Base-by-base conservation (phyloP, 2,329 filamentous ascomycete genomes). In the Dissoconium aciculare region DNA sequence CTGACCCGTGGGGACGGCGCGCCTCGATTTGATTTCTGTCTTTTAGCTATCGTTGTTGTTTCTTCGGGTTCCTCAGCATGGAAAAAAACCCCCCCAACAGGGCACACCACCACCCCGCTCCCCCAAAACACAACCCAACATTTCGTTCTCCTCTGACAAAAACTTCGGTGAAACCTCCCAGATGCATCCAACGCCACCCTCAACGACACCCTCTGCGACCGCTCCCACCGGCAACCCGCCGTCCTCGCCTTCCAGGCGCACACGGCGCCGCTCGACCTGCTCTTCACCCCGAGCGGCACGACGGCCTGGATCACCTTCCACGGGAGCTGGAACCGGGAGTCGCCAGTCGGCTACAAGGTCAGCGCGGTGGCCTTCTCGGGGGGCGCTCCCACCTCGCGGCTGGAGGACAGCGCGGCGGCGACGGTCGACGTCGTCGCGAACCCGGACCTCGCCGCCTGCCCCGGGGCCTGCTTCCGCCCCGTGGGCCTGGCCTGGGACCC, bases 231-330 rank as follows among this genome's bases (percentile, higher is more conserved):
- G 1, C 41, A 58, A n/a, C 47, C 59, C 8, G 8, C 64, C 4
- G 50, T 69, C 1, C 56, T 83, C 15, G 69, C 69, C 0, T 71
- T 76, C 47, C 56, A 64, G 30, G 69, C 78, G 1, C 79, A 84
- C 47, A 74, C 66, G 48, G 77, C 78, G 0, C 79, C 79, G 1
- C 58, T 83, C 1, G 76, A 81, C 40, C 68, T 83, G 46, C 70
- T 71, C 37, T 84, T 84, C 57, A 62, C 68, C 39, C 45, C 58
- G 24, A 69, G 68, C 19, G 66, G 63, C 9, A 64, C 60, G 2
- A 56, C 58, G 2, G 76, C 74, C 1, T 83, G 69, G 55, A 57
- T 84, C 11, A 62, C 71, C 1, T 80, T 83, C 54, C 78, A 81
- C 51, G 78, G 78, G 8, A 76, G 69, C 51, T 82, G 77, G 62